Evolutionary conservation across 2,329 filamentous ascomycete species (phyloP), one percentile per base, ranked within the genome.

Genomic region (Fusarium equiseti): DNA sequence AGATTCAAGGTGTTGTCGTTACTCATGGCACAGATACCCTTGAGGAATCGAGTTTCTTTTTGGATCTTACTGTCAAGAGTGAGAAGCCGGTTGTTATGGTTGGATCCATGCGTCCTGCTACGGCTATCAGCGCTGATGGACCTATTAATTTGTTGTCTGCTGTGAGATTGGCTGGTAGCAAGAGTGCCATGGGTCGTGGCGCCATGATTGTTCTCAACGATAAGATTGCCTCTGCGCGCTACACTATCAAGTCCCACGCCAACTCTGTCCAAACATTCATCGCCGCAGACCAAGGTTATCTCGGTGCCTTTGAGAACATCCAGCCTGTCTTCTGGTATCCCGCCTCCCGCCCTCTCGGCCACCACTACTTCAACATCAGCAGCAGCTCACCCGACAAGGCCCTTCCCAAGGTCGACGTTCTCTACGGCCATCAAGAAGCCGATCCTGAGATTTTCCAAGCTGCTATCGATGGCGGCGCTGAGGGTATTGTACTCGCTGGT

Each of bases 21-120:
- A 90, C 89, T 0, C 89, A 91, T 70, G 89, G 89, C 35, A 91
- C 89, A 11, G 89, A 91, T 72, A 89, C 87, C 0, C 80, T 91
- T 1, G 88, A 90, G 72, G 88, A 90, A 74, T 85, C 86, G 0
- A 85, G 87, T 5, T 90, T 90, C 79, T 90, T 89, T 79, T 77
- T 91, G 8, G 86, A 90, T 56, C 76, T 87, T 4, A 88, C 86
- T 0, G 75, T 89, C 12, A 84, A 84, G 66, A 87, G 83, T 26
- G 81, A 81, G 42, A 90, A 90, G 76, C 88, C 89, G 0, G 81
- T 91, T 4, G 83, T 90, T 0, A 68, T 88, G 13, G 88, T 89
- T 0, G 89, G 88, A 13, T 84, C 89, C 8, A 91, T 91, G 88
- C 81, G 89, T 7, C 89, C 88, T 5, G 84, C 87, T 0, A 90